Evolutionary conservation across 78 protist species (phyloP).

Genomic region (Diacronema lutheri): DNA sequence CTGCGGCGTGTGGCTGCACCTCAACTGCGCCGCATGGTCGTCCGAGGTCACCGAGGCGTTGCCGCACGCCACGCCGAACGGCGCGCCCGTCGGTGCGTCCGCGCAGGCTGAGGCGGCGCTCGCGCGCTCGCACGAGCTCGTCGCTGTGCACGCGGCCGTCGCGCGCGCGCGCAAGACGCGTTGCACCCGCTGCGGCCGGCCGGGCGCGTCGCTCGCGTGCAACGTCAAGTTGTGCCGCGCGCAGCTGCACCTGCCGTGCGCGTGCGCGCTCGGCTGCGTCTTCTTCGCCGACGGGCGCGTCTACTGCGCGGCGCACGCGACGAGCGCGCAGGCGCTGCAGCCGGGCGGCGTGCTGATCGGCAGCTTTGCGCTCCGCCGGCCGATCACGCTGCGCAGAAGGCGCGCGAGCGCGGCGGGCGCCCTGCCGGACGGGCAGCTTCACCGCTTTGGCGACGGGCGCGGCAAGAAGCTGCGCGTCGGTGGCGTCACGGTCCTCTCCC

Average conservation of each 20-base stretch:
- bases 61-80: not conserved
- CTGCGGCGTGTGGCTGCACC: not conserved
- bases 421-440: too few species aligned
- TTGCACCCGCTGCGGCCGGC: not conserved
- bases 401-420: too few species aligned
- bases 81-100: not conserved
- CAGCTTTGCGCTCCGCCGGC: too few species aligned
- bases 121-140: too few species aligned
- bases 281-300: not conserved
- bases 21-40: not conserved
- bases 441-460: too few species aligned
- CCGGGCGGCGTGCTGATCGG: too few species aligned
- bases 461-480: too few species aligned
- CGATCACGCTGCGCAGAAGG: too few species aligned
- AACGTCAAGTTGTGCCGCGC: not conserved
- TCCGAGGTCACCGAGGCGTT: not conserved
- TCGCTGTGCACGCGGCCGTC: not conserved
- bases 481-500: too few species aligned
- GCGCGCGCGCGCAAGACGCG: not conserved
- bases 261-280: not conserved
- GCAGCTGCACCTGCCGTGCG: not conserved
- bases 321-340: not conserved
- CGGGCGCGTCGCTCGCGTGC: not conserved
- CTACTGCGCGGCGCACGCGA: not conserved
- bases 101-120: too few species aligned